Conservation (phyloP, 1,139 yeast species). For the Pneumocystis wakefieldiae region DNA sequence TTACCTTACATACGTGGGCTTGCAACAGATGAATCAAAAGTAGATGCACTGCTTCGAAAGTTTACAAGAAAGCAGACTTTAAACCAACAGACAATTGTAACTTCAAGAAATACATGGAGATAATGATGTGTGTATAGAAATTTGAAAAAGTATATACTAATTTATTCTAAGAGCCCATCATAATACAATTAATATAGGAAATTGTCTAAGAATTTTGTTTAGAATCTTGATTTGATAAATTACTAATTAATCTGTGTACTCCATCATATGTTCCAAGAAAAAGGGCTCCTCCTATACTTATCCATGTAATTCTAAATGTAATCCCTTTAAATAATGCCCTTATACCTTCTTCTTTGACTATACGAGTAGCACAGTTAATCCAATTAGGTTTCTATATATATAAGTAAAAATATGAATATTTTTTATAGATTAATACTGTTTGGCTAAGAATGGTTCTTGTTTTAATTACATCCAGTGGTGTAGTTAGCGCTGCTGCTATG, state of each 20-base stretch:
- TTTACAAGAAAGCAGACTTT: background rate
- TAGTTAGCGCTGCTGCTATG: constrained; percentile 81
- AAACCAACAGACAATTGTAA: background rate
- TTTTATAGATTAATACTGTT: background rate
- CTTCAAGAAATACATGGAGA: background rate
- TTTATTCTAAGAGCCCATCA: too few relatives aligned
- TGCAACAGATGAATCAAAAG: background rate
- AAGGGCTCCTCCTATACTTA: constrained; percentile 94
- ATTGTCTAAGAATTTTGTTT: too few relatives aligned
- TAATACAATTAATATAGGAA: too few relatives aligned
- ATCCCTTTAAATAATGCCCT: constrained; percentile 63
- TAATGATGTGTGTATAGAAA: background rate
- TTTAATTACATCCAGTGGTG: constrained; percentile 85
- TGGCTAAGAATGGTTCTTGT: constrained; percentile 71
- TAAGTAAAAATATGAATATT: constrained; percentile 14
- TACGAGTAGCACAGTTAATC: constrained; percentile 30
- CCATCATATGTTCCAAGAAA: constrained; percentile 87
- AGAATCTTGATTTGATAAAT: background rate
- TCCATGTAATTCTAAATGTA: constrained; percentile 95
- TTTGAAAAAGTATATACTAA: too few relatives aligned
- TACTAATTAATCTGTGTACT: constrained; percentile 23
- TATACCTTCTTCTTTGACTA: constrained; percentile 52
- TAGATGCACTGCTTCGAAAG: background rate
- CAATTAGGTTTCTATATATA: constrained; percentile 34
- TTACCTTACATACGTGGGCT: background rate